Base-by-base conservation (phyloP, 441 rosid species). In the Gossypium schwendimanii region DNA sequence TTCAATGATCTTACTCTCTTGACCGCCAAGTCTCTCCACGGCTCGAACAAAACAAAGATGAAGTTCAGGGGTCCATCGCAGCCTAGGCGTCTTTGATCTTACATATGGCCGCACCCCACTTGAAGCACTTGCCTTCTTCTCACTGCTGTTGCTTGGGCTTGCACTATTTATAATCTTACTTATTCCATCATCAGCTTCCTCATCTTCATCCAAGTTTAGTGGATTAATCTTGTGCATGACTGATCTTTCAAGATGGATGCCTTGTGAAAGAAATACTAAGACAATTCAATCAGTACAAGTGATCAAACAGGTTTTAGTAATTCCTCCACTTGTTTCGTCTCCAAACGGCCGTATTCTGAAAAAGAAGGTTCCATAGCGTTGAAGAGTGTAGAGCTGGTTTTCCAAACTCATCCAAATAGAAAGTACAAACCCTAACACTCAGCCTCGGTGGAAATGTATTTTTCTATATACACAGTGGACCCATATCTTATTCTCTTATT, bases 51-150 rank as follows among this genome's bases (percentile, higher is more conserved):
- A 81, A 62, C 81, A 52, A 59, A 63, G 83, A 79, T 84, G 87
- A 61, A 84, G 87, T 21, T 84, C 81, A 1, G 77, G 77, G 69
- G 83, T 77, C 87, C 87, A 84, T 52, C 80, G 71, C 39, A 83
- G 75, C 73, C 87, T 79, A 0, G 87, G 87, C 65, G 73, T 73
- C 78, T 71, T 79, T 2, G 87, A 81, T 76, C 84, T 64, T 10
- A 75, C 74, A 71, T 84, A 84, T 1, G 73, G 80, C 23, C 84
- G 65, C 39, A 81, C 63, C 49, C 82, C 76, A 26, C 70, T 61
- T 67, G 41, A 24, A 36, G 5, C 7, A 53, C 2, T 45, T 49
- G 53, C 73, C 69, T 69, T 74, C 75, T 75, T 73, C 73, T 77
- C 84, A 24, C 71, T 58, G 62, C 84, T 78, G 63, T 80, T 82